Evolutionary conservation across 23 red algal genomes (phyloP), one percentile per base, ranked within the genome.

Genomic region (Pyropia yezoensis): DNA sequence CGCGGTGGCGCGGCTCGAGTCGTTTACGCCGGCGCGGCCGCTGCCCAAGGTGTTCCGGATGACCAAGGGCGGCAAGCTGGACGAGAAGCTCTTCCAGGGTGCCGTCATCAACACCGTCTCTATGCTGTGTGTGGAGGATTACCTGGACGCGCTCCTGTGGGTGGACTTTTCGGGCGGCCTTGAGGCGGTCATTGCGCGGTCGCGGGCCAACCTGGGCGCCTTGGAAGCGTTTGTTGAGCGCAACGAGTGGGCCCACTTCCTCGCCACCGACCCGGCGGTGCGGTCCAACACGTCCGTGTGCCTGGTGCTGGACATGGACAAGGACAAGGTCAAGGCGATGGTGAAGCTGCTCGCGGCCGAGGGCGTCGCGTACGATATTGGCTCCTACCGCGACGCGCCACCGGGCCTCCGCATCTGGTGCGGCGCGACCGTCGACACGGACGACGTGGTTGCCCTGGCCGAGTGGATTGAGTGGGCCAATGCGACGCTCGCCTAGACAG

Each of bases 51-150:
- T 96, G 8, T 96, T 96, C 50, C 83, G 91, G 67, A 79, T 96
- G 91, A 89, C 76, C 18, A 96, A 96, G 50, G 89, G 89, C 34
- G 78, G 83, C 65, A 89, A 96, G 52, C 25, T 96, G 18, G 91
- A 96, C 62, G 77, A 79, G 68, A 55, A 71, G 56, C 39, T 96
- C 19, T 96, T 96, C 66, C n/a, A 78, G 59, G 91, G 91, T 20
- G 77, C 74, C 54, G 91, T 96, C 5, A 96, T 96, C 91, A 96
- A 96, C 68, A 96, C 91, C 8, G 84, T 89, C 57, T 96, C 91
- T 33, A 89, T 96, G 83, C 49, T 96, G 76, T 96, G 91, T 54
- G 91, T 96, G 16, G 91, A 96, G 66, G 91, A 96, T 78, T 96
- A 96, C 70, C 52, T 96, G 20, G 91, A 96, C 54, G 91, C 91